Conservation (phyloP, 306 rosid species). For the Acacia acuminata region DNA sequence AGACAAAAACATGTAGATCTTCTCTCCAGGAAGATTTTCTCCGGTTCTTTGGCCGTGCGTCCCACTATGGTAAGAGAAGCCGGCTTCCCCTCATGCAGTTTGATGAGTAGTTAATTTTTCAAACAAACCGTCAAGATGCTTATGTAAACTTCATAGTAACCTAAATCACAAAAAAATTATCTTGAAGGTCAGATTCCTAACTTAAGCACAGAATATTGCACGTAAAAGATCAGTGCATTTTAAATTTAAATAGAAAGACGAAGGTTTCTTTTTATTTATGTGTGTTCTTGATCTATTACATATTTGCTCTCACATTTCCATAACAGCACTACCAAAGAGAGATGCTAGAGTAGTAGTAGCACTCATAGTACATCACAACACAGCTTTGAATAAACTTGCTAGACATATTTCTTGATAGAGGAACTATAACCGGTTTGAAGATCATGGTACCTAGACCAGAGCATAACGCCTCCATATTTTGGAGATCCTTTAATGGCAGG, state of each 20-base stretch:
- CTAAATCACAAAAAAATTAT: too few relatives aligned
- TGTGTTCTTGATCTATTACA: not conserved
- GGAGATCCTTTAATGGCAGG: slow-evolving; percentile 40
- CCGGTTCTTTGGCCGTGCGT: too few relatives aligned
- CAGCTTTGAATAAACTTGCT: not conserved
- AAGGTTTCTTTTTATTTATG: not conserved
- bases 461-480: slow-evolving; percentile 46
- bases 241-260: not conserved
- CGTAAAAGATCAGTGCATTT: not conserved
- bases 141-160: too few relatives aligned
- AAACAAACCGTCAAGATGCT: too few relatives aligned
- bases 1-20: not conserved
- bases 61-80: too few relatives aligned
- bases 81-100: too few relatives aligned
- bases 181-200: too few relatives aligned
- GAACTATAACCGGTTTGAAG: slow-evolving; percentile 37
- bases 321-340: not conserved
- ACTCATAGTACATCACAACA: not conserved
- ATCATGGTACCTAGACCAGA: slow-evolving; percentile 48
- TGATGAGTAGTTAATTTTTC: too few relatives aligned
- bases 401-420: slow-evolving; percentile 38
- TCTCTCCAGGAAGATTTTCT: too few relatives aligned
- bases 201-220: not conserved
- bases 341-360: not conserved
- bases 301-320: not conserved